A percentile compares a stretch with the other conserved stretches of the same genome.
phyloP scores from a whole-genome alignment of 129 eudicot species.

The Arctium lappa region DNA sequence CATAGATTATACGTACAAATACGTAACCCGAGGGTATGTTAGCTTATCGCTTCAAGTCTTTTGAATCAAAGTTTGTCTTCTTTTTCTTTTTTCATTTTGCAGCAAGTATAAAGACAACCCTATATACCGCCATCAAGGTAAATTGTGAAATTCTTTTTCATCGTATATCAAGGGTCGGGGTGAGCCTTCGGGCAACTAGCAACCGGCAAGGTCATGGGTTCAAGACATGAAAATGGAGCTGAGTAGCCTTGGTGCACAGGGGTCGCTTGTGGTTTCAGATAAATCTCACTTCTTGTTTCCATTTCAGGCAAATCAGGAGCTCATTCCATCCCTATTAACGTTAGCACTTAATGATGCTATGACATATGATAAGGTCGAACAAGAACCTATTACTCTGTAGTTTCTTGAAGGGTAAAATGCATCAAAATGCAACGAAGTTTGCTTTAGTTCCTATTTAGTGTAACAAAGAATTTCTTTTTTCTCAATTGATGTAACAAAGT shows the following conservation, averaged over 20 bases:
- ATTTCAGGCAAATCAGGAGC: conserved; percentile 72
- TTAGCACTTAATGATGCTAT: conserved; percentile 84
- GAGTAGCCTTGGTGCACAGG: not conserved
- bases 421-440: not conserved
- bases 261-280: not conserved
- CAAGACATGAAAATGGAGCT: too few relatives aligned
- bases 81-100: conserved; percentile 12
- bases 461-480: not conserved
- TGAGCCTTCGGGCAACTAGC: too few relatives aligned
- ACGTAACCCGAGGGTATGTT: too few relatives aligned
- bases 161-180: not conserved
- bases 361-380: conserved; percentile 88
- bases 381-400: conserved; percentile 14
- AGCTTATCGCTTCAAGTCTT: not conserved
- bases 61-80: not conserved
- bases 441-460: not conserved
- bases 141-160: not conserved
- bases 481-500: not conserved
- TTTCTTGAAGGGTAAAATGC: conserved; percentile 1
- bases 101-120: conserved; percentile 75
- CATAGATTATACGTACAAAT: not conserved
- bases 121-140: conserved; percentile 74
- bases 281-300: conserved; percentile 5
- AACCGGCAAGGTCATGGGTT: too few relatives aligned
- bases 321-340: conserved; percentile 66